Evolutionary conservation across 2,329 filamentous ascomycete genomes (phyloP).

Genomic region (Claviceps arundinis): DNA sequence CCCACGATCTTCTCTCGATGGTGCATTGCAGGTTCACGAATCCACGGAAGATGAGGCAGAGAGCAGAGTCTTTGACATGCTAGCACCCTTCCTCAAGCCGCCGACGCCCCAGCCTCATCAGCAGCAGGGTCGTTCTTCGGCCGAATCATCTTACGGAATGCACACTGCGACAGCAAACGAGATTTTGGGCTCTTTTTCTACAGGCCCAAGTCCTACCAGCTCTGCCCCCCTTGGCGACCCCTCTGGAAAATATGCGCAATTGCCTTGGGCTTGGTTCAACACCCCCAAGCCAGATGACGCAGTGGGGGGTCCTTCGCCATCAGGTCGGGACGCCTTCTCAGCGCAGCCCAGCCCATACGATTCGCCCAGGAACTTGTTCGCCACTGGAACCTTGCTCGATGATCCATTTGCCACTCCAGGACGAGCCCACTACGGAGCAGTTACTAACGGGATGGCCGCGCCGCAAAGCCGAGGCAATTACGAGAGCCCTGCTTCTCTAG

Average conservation of each 20-base stretch:
- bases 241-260: constrained; percentile 20
- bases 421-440: constrained; percentile 6
- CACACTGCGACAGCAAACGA: constrained; percentile 37
- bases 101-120: constrained; percentile 27
- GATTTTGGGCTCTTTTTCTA: constrained; percentile 29
- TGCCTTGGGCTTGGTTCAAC: constrained; percentile 40
- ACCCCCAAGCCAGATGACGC: constrained; percentile 19
- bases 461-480: constrained; percentile 3
- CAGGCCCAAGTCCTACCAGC: constrained; percentile 17
- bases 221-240: constrained; percentile 16
- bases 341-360: constrained; percentile 13
- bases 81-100: constrained; percentile 35
- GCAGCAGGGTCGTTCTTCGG: constrained; percentile 15
- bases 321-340: constrained; percentile 15
- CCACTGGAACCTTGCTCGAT: constrained; percentile 11
- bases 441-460: background rate
- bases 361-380: constrained; percentile 10
- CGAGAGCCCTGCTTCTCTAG: constrained; percentile 1
- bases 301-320: constrained; percentile 7
- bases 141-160: constrained; percentile 42
- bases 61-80: constrained; percentile 30
- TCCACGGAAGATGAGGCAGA: constrained; percentile 21
- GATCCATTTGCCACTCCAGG: constrained; percentile 20
- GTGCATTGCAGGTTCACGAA: background rate
- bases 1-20: background rate